A percentile compares a stretch with the other conserved stretches of the same genome.
phyloP scores from a whole-genome alignment of 768 basidiomycete species.

The Termitomyces sp. region DNA sequence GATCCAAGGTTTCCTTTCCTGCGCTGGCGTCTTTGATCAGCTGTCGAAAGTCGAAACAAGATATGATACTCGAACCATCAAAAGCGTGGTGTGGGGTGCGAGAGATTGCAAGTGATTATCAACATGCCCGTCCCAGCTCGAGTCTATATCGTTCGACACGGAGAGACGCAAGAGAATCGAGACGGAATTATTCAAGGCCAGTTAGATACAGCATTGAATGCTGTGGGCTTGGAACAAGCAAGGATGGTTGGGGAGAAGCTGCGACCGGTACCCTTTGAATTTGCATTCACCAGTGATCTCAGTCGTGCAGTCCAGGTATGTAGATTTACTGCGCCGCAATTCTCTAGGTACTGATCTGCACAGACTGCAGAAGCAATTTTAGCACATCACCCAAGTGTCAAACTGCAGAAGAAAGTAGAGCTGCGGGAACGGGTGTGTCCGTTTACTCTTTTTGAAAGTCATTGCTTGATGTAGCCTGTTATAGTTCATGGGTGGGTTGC shows the following conservation, averaged over 20 bases:
- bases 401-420: slow-evolving; percentile 36
- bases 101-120: slow-evolving; percentile 2
- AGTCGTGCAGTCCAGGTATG: slow-evolving; percentile 59
- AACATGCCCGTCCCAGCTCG: slow-evolving; percentile 30
- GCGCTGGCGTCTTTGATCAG: slow-evolving; percentile 1
- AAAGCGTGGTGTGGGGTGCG: background rate
- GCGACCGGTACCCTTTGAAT: slow-evolving; percentile 47
- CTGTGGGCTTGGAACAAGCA: slow-evolving; percentile 56
- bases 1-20: slow-evolving; percentile 1
- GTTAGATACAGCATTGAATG: slow-evolving; percentile 62
- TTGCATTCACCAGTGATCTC: slow-evolving; percentile 71
- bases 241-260: slow-evolving; percentile 48
- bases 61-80: slow-evolving; percentile 7
- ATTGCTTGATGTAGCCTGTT: background rate
- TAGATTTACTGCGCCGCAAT: background rate
- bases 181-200: slow-evolving; percentile 71
- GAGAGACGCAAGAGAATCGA: slow-evolving; percentile 70
- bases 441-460: background rate
- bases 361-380: slow-evolving; percentile 70
- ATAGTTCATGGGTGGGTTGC: slow-evolving; percentile 32
- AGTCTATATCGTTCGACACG: slow-evolving; percentile 70
- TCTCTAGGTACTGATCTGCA: slow-evolving; percentile 1
- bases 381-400: slow-evolving; percentile 41
- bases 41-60: background rate
- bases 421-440: slow-evolving; percentile 62